Base-by-base conservation (phyloP, 2,329 filamentous ascomycete genomes). In the Tolypocladium ophioglossoides region DNA sequence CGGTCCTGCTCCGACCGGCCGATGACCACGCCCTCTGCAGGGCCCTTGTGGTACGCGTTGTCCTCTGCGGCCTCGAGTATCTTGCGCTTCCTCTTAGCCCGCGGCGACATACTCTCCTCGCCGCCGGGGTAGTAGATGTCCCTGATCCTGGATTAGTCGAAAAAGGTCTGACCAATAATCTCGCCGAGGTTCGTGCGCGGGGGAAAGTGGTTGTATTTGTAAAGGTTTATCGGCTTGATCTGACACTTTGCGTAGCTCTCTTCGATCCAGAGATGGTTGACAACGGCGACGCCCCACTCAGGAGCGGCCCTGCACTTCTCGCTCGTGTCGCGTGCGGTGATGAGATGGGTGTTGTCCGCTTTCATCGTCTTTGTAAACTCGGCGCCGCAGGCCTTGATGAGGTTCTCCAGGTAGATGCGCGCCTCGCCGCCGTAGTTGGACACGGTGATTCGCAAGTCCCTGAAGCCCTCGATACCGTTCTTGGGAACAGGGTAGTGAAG, bases 341-440 rank as follows among this genome's bases (percentile, higher is more conserved):
- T 86, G 1, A 99, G 80, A 71, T 99, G 94, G 0, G 91, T 97
- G 68, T 99, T 97, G 58, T 96, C 91, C 60, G 87, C 83, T 69
- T 90, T 95, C 83, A 99, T 88, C 0, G 90, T 95, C 72, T 95
- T 95, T 34, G 94, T 99, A 66, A 90, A 97, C 57, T 87, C 85
- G 10, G 89, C 92, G 18, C 94, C 94, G 18, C 86, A 79, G 27
- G 91, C 91, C 56, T 77, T 83, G 62, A 96, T 87, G 39, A 99
- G 78, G 61, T 96, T 97, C 69, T 97, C 91, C 5, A 99, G 78
- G 64, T 97, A 99, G 52, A 90, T 84, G 49, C 94, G 84, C 18
- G 94, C 90, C 69, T 99, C 94, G 35, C 94, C 94, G 48, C 90
- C 90, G 66, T 99, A 99, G 69, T 97, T 99, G 7, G 94, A 97